phyloP scores from a whole-genome alignment of 345 rosid species.

The Syzygium aqueum region DNA sequence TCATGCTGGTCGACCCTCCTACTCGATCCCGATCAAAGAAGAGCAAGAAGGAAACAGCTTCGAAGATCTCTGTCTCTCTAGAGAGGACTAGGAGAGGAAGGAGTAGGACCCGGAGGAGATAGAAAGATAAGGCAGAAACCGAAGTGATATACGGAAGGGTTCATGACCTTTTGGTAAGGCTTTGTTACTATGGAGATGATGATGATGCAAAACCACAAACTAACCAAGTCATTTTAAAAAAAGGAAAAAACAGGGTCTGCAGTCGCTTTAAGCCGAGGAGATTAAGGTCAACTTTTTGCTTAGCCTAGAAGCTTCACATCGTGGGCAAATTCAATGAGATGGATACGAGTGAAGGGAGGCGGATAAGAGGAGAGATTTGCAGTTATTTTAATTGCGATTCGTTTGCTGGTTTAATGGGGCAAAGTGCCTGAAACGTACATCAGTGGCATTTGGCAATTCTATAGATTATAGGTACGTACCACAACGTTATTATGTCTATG shows the following conservation, averaged over 20 bases:
- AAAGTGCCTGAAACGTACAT: background rate
- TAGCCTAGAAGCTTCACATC: background rate
- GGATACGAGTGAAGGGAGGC: background rate
- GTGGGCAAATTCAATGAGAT: background rate
- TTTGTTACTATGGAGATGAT: background rate
- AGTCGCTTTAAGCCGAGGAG: background rate
- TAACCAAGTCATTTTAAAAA: background rate
- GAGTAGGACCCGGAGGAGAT: background rate
- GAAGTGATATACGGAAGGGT: background rate
- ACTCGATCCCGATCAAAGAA: background rate
- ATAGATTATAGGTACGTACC: background rate
- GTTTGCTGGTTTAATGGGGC: background rate
- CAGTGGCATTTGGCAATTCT: background rate
- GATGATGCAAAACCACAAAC: background rate
- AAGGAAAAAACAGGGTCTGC: background rate
- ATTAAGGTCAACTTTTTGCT: background rate
- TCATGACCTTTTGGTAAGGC: background rate
- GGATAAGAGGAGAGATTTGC: background rate
- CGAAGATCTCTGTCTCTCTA: background rate
- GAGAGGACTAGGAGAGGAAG: background rate
- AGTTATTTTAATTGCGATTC: background rate
- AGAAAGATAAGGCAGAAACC: background rate
- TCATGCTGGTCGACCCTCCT: conserved; percentile 14
- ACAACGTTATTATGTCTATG: background rate
- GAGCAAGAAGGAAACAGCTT: background rate